Evolutionary conservation across 2,329 filamentous ascomycete genomes (phyloP), one percentile per base, ranked within the genome.

Genomic region (Monilinia polystroma): DNA sequence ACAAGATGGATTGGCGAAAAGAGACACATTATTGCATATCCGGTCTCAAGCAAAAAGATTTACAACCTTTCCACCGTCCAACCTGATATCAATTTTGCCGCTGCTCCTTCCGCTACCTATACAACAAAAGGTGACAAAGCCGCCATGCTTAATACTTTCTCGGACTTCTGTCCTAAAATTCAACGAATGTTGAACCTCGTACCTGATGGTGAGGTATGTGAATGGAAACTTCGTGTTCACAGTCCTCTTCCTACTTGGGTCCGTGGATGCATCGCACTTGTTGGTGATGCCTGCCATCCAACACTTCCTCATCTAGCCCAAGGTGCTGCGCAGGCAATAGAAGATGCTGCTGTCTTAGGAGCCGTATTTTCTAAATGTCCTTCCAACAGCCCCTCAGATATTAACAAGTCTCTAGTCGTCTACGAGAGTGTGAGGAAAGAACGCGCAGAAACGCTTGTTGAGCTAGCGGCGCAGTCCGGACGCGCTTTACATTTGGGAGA

Each of bases 11-110:
- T 93, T 63, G 90, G 90, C 43, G 87, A 87, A 74, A 85, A 85
- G 72, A 83, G 89, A 1, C 91, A 93, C 77, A 90, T 92, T 76
- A 91, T 93, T 72, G 89, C 89, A 0, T 94, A 93, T 75, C 87
- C 90, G 0, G 87, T 94, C 54, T 83, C 85, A 69, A 84, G 82
- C 74, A 86, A 91, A 73, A 82, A 81, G 47, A 83, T 88, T 72
- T 89, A 88, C 78, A 89, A 89, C 77, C 78, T 89, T 45, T 87
- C 86, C 16, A 82, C 85, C 14, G 81, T 84, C 41, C 87, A 89
- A 75, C 86, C 86, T 3, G 87, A 89, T 72, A 79, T 77, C 70
- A 84, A 87, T 74, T 87, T 87, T 66, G 84, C 86, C 16, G 80
- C 81, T 12, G 84, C 86, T 3, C 82, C 84, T 3, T 83, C 81